Conservation (phyloP, 2,329 filamentous ascomycete genomes). For the Botrytis cinerea region DNA sequence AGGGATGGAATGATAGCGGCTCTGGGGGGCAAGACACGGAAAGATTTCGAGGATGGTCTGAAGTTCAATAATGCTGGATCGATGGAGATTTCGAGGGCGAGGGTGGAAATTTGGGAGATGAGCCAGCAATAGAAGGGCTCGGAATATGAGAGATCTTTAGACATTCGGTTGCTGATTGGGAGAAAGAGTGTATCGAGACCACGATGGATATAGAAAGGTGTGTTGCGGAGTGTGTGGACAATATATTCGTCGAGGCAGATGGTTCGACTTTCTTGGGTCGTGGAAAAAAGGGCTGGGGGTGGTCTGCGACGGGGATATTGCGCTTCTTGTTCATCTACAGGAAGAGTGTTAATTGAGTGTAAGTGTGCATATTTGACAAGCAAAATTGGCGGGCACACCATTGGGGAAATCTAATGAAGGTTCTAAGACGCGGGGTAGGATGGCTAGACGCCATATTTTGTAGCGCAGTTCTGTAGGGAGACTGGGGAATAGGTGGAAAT, state of each 20-base stretch:
- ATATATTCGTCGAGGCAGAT: constrained; percentile 16
- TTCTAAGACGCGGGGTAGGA: constrained; percentile 27
- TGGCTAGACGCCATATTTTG: constrained; percentile 28
- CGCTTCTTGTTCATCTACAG: background rate
- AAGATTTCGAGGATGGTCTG: background rate
- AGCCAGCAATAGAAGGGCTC: constrained; percentile 7
- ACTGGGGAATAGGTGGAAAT: constrained; percentile 27
- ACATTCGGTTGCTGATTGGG: background rate
- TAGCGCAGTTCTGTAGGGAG: constrained; percentile 30
- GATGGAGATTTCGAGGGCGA: constrained; percentile 9
- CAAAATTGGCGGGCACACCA: background rate
- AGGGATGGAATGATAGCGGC: background rate
- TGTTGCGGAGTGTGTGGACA: background rate
- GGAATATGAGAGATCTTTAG: background rate
- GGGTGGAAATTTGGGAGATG: constrained; percentile 4
- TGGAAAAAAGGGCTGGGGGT: background rate
- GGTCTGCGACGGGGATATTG: background rate
- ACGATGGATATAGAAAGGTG: constrained; percentile 1
- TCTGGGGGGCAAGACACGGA: background rate
- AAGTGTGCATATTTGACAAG: background rate
- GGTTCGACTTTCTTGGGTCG: constrained; percentile 2
- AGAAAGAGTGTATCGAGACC: background rate
- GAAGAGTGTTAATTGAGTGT: background rate
- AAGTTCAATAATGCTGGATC: background rate
- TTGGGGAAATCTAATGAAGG: constrained; percentile 21